These are phyloP conservation scores for Sicyos edulis DNA, from an alignment of 306 rosid genomes.

Conservation along the genomic window DNA sequence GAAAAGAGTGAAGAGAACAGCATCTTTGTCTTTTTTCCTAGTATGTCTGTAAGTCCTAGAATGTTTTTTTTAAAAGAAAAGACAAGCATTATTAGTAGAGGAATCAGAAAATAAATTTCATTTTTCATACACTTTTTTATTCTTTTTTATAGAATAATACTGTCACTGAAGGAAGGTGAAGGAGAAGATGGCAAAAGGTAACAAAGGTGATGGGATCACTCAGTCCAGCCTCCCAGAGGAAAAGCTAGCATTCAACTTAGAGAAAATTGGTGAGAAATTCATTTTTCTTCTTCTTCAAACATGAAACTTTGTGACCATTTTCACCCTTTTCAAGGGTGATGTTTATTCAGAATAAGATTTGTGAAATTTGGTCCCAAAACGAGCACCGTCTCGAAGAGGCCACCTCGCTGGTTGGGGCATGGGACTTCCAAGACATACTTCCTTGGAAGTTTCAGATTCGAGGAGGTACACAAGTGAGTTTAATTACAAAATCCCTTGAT, in stretches of 20 bases:
- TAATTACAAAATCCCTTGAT: no score
- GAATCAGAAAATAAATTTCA: not conserved
- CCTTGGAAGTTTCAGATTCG: no score
- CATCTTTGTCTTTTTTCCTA: no score
- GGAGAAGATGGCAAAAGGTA: conserved; percentile 21
- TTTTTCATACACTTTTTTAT: not conserved
- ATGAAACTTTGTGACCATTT: not conserved
- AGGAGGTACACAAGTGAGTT: no score
- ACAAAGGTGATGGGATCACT: conserved; percentile 23
- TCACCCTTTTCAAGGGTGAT: not conserved
- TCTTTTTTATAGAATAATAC: not conserved
- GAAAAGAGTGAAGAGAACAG: no score
- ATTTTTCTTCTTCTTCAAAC: not conserved
- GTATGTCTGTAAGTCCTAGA: not conserved
- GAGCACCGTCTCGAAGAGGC: no score
- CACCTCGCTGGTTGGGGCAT: no score
- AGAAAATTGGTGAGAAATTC: conserved; percentile 18
- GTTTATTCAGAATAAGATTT: not conserved
- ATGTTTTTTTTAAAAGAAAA: not conserved
- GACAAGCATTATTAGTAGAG: conserved; percentile 5
- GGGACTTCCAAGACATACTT: no score
- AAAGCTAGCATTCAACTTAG: conserved; percentile 18
- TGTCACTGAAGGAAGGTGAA: not conserved
- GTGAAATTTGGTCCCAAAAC: no score
- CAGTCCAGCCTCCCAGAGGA: conserved; percentile 8